A percentile compares a stretch with the other conserved stretches of the same genome.
These are phyloP conservation scores for Hemileccinum rubropunctum DNA, from an alignment of 768 basidiomycete genomes.

Conservation along the genomic window DNA sequence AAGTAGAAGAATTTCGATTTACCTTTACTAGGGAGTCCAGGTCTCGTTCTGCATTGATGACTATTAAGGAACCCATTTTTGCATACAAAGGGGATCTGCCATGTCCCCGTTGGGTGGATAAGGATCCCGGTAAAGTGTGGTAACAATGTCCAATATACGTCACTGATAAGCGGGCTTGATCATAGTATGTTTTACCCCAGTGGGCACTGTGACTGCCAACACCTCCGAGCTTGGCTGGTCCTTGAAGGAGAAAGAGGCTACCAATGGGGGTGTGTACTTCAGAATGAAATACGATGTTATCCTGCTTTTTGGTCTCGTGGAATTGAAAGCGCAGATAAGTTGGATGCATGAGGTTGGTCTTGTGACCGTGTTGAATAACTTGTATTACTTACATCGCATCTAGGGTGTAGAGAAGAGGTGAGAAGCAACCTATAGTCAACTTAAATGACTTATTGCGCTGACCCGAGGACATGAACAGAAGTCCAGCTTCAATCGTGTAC, in stretches of 20 bases:
- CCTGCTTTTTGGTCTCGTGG: conserved; percentile 40
- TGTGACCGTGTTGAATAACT: no score
- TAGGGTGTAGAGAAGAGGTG: not conserved
- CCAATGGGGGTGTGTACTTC: not conserved
- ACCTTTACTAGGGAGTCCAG: not conserved
- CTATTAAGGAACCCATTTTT: not conserved
- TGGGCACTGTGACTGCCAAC: conserved; percentile 9
- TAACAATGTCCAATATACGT: no score
- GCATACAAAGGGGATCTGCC: conserved; percentile 13
- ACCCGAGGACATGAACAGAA: not conserved
- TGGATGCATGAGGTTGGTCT: conserved; percentile 34
- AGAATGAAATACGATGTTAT: conserved; percentile 31
- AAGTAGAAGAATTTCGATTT: conserved; percentile 4
- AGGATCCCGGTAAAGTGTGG: conserved; percentile 5
- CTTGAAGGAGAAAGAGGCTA: not conserved
- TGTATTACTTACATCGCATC: not conserved
- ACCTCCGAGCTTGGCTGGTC: not conserved
- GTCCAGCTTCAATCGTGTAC: conserved; percentile 33
- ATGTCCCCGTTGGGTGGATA: conserved; percentile 10
- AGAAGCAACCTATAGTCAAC: not conserved
- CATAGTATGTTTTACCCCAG: conserved; percentile 1
- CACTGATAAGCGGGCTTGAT: not conserved
- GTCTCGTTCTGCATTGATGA: not conserved
- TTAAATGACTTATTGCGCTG: not conserved
- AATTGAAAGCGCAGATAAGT: conserved; percentile 42